Base-by-base conservation (phyloP, 2,329 filamentous ascomycete genomes). In the Arthrobotrys conoides region DNA sequence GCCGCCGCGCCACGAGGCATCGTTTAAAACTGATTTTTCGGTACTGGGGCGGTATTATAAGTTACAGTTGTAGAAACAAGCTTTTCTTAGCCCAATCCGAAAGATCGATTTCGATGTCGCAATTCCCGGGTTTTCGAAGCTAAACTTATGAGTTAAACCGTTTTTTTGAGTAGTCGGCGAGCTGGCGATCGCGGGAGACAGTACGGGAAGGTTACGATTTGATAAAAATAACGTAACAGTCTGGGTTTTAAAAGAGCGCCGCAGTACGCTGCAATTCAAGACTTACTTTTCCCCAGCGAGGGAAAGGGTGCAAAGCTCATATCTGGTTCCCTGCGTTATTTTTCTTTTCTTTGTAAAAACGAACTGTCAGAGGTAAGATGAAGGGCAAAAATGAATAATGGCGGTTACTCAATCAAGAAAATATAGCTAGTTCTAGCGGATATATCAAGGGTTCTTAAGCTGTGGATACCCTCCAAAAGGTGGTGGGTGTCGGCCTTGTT, bases 201-300 rank as follows among this genome's bases (percentile, higher is more conserved):
- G 68, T 8, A 57, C 68, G 61, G 67, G 57, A 41, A 46, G 18
- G 53, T 63, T 67, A 67, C 30, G 38, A 72, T 72, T 69, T 72
- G n/a, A 78, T 78, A 72, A 78, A 49, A 72, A 72, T 72, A 78
- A 78, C 68, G 68, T 72, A 78, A 72, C 30, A 68, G 55, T 46
- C 38, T 27, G 68, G 68, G 44, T 67, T 77, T 55, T 63, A 77
- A 71, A 77, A 44, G 38, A 41, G 64, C 27, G 64, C 41, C 38
- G 46, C 22, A 33, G 41, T 16, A 44, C 20, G 20, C 18, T 63
- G 53, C 55, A 41, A 49, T 63, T 69, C 33, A n/a, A 67, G 49
- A 44, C 49, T 49, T 59, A 61, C 51, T 22, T 59, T 73, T 66
- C 24, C 44, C 67, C 18, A 63, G 49, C 22, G 46, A 46, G 30